A percentile compares a stretch with the other conserved stretches of the same genome.
These are phyloP conservation scores for Mortierella sp. DNA, from an alignment of 371 early-diverging fungal species.

Conservation along the genomic window DNA sequence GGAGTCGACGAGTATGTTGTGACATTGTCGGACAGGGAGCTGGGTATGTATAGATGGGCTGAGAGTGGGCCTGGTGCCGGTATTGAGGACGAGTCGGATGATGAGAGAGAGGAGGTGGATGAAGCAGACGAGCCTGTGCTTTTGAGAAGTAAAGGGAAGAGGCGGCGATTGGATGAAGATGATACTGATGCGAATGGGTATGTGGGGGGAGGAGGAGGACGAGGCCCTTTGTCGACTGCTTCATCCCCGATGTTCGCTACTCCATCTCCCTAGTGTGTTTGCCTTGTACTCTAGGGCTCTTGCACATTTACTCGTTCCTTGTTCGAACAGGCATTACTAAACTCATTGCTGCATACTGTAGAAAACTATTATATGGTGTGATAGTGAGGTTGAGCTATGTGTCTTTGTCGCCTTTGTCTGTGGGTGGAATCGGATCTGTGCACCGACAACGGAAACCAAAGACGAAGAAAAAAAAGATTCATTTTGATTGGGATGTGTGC, in stretches of 20 bases:
- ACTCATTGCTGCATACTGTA: too few relatives aligned
- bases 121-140: conserved; percentile 3
- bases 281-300: not conserved
- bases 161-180: conserved; percentile 11
- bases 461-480: not conserved
- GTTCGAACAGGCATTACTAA: not conserved
- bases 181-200: not conserved
- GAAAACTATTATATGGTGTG: too few relatives aligned
- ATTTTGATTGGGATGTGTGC: not conserved
- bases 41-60: conserved; percentile 33
- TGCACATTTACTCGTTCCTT: not conserved
- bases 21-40: conserved; percentile 23
- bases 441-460: not conserved
- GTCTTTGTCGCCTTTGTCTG: not conserved
- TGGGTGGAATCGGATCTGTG: not conserved
- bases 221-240: not conserved
- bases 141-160: conserved; percentile 13
- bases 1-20: conserved; percentile 35
- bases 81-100: conserved; percentile 16
- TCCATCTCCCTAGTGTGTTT: not conserved
- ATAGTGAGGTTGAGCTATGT: not conserved
- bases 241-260: not conserved
- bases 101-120: not conserved
- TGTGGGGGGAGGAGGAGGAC: not conserved
- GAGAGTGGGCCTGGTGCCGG: not conserved